Conservation (phyloP, 2,329 filamentous ascomycete genomes). For the Diaporthe citri region DNA sequence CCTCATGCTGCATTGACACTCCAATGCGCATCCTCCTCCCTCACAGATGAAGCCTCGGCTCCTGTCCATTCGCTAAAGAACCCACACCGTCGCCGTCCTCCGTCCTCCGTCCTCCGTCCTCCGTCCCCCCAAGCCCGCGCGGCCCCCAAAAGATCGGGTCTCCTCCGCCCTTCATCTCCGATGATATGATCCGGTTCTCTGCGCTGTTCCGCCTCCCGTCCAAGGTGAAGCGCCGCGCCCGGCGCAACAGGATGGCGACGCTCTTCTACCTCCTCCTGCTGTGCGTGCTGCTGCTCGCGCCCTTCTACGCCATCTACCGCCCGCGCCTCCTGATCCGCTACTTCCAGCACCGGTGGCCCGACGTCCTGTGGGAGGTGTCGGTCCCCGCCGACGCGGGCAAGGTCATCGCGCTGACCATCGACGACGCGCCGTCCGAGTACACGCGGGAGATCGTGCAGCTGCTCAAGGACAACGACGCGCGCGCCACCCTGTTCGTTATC, state of each 20-base stretch:
- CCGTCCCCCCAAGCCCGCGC: background rate
- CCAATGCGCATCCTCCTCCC: conserved; percentile 25
- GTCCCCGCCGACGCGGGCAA: conserved; percentile 63
- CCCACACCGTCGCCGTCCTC: background rate
- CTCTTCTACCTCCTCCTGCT: conserved; percentile 58
- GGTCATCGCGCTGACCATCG: conserved; percentile 85
- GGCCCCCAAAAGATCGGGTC: background rate
- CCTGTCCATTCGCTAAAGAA: conserved; percentile 17
- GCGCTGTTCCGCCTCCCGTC: conserved; percentile 67
- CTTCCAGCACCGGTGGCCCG: conserved; percentile 79
- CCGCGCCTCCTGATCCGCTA: conserved; percentile 78
- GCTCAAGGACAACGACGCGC: conserved; percentile 74
- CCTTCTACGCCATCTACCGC: conserved; percentile 82
- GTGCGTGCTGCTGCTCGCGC: conserved; percentile 51
- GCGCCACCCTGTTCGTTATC: conserved; percentile 91
- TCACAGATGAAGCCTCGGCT: conserved; percentile 37
- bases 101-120: background rate
- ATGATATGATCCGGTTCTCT: conserved; percentile 48
- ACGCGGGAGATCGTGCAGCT: conserved; percentile 78
- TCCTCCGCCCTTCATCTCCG: background rate
- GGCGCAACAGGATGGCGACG: conserved; percentile 70
- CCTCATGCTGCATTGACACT: conserved; percentile 21
- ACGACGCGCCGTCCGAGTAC: conserved; percentile 83
- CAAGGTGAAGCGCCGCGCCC: conserved; percentile 68
- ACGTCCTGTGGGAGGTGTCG: conserved; percentile 80